Conservation (phyloP, 495 filamentous ascomycete genomes). For the Penicilliopsis zonata region DNA sequence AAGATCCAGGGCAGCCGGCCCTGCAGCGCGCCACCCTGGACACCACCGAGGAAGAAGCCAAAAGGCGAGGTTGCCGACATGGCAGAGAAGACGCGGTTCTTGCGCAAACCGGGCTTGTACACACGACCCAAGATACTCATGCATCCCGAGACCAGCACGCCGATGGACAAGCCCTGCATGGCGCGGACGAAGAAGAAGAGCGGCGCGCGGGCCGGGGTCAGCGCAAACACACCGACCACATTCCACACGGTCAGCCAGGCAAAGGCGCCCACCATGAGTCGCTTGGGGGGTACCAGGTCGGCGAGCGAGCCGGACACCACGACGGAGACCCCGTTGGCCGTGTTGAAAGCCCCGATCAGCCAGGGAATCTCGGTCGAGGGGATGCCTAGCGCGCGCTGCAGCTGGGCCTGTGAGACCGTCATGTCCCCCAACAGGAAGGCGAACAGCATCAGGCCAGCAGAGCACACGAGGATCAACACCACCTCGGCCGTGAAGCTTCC, state of each 20-base stretch:
- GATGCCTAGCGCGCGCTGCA: slow-evolving; percentile 22
- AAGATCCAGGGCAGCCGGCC: slow-evolving; percentile 19
- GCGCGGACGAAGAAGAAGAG: slow-evolving; percentile 22
- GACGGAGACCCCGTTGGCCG: slow-evolving; percentile 32
- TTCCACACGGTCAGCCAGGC: slow-evolving; percentile 33
- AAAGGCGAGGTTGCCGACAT: slow-evolving; percentile 20
- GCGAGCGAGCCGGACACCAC: slow-evolving; percentile 30
- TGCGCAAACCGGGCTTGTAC: slow-evolving; percentile 18
- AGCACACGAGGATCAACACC: slow-evolving; percentile 31
- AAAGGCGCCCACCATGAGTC: slow-evolving; percentile 32
- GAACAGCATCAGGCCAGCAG: slow-evolving; percentile 33
- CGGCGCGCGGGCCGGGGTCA: slow-evolving; percentile 12
- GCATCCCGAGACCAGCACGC: slow-evolving; percentile 17
- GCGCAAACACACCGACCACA: slow-evolving; percentile 22
- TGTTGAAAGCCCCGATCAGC: slow-evolving; percentile 27
- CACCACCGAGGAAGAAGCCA: slow-evolving; percentile 18
- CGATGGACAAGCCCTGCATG: slow-evolving; percentile 21
- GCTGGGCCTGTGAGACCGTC: slow-evolving; percentile 21
- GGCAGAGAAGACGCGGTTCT: slow-evolving; percentile 23
- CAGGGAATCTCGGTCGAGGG: slow-evolving; percentile 28
- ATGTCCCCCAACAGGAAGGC: slow-evolving; percentile 32
- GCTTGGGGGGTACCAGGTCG: slow-evolving; percentile 28
- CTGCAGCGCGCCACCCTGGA: slow-evolving; percentile 17
- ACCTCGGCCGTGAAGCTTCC: slow-evolving; percentile 22
- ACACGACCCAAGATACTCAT: slow-evolving; percentile 23